Evolutionary conservation across 2,329 filamentous ascomycete species (phyloP), one percentile per base, ranked within the genome.

Genomic region (Orbilia ellipsospora): DNA sequence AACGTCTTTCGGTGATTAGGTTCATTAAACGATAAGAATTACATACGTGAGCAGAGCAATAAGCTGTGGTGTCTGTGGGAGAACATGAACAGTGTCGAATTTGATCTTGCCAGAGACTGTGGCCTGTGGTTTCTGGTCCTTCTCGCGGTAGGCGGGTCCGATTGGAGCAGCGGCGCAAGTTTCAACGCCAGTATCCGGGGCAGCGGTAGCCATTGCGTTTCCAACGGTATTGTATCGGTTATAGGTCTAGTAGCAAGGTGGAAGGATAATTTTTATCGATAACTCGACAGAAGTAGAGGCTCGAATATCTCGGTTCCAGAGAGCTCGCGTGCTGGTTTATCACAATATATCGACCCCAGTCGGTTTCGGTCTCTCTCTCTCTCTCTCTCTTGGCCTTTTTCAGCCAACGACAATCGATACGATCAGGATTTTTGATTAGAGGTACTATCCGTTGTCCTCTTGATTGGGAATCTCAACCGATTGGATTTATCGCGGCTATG

Each of bases 1-100:
- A 50, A 3, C 48, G 51, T 40, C 48, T 67, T 5, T 48, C 8
- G 16, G 44, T 6, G 13, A 48, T 6, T 12, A 48, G 44, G 8
- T 15, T 48, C 16, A 18, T 48, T 10, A 48, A 48, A 23, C 5
- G 5, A 52, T 1, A 18, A 23, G 48, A 7, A 18, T 4, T 1
- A 89, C 93, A 86, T 89, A 97, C 95, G 95, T 97, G 84, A 99
- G 88, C 78, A 99, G 88, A 78, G 95, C 94, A 84, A 99, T 99
- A 78, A 99, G 88, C 85, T 99, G 95, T 57, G 95, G 94, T 10
- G 95, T 97, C 84, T 98, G 95, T 31, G 92, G 88, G 54, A 99
- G 86, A 78, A 96, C 91, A 82, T 93, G 90, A 78, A 99, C 92
- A 85, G 96, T 97, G 77, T 93, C 90, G 80, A 93, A 90, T 52